Percentiles rank a stretch among this genome's conserved stretches.
Conservation (phyloP, 108 stramenopile species). For the Nitzschia sp. region DNA sequence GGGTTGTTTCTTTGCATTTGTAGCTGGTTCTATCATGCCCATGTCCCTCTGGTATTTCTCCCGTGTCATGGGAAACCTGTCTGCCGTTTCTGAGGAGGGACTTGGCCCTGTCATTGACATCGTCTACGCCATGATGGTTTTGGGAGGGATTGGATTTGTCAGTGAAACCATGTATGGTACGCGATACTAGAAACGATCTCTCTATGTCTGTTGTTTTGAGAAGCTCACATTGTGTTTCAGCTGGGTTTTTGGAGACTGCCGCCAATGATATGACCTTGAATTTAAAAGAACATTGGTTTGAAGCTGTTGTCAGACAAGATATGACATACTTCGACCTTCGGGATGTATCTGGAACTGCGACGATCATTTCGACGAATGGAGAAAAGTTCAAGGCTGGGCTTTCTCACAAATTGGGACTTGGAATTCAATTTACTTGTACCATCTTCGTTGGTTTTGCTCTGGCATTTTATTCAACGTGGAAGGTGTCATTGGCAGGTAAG, state of each 20-base stretch:
- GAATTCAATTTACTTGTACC: conserved; percentile 31
- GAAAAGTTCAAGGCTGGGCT: conserved; percentile 38
- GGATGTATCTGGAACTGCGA: conserved; percentile 46
- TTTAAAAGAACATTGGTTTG: conserved; percentile 43
- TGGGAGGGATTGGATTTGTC: conserved; percentile 47
- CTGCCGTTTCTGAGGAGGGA: conserved; percentile 26
- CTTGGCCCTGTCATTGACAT: conserved; percentile 26
- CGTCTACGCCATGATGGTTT: conserved; percentile 50
- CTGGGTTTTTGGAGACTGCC: conserved; percentile 36
- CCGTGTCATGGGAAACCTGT: conserved; percentile 41
- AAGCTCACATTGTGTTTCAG: conserved; percentile 4
- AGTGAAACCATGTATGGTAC: conserved; percentile 5
- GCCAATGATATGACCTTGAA: conserved; percentile 39
- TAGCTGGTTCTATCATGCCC: conserved; percentile 48
- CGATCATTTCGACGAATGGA: conserved; percentile 41
- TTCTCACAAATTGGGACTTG: conserved; percentile 39
- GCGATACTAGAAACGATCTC: not conserved
- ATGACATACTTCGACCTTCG: conserved; percentile 57
- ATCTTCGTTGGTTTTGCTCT: conserved; percentile 38
- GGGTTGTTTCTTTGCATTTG: conserved; percentile 31
- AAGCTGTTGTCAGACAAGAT: conserved; percentile 51
- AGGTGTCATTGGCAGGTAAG: conserved; percentile 28
- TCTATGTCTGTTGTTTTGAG: not conserved
- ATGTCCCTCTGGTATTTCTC: conserved; percentile 42
- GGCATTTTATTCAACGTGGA: conserved; percentile 43